Percentiles rank a stretch among this genome's conserved stretches.
These are phyloP conservation scores for Cyberlindnera maclurae DNA, from an alignment of 805 yeast genomes.

Conservation along the genomic window DNA sequence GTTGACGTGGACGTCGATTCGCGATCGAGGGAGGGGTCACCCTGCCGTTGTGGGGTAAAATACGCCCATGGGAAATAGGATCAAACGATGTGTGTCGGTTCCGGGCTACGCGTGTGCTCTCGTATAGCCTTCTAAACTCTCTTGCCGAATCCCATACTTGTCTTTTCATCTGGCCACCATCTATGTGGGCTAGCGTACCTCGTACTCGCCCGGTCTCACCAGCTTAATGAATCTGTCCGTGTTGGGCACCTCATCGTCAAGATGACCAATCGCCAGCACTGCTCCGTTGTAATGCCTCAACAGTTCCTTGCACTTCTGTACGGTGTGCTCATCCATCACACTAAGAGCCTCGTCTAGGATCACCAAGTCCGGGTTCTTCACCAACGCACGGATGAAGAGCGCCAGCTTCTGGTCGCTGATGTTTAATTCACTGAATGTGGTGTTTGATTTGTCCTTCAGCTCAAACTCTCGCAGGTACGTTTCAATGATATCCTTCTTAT, in stretches of 20 bases:
- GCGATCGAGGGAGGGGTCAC: too few relatives aligned
- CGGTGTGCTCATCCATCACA: constrained; percentile 68
- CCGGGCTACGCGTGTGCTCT: too few relatives aligned
- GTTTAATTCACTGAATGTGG: constrained; percentile 44
- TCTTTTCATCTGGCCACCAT: too few relatives aligned
- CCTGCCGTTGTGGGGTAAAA: too few relatives aligned
- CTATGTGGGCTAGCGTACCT: constrained; percentile 23
- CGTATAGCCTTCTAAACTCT: too few relatives aligned
- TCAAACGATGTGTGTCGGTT: too few relatives aligned
- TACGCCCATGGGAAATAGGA: too few relatives aligned
- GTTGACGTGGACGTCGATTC: too few relatives aligned
- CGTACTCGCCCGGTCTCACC: constrained; percentile 30
- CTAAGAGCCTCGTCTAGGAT: constrained; percentile 91
- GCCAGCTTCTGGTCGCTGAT: constrained; percentile 74
- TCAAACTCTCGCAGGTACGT: constrained; percentile 41
- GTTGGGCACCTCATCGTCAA: constrained; percentile 64
- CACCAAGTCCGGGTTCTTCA: constrained; percentile 70
- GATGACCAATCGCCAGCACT: constrained; percentile 75
- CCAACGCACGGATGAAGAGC: constrained; percentile 67
- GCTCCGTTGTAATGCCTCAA: constrained; percentile 57
- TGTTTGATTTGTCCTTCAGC: constrained; percentile 32
- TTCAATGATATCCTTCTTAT: constrained; percentile 33
- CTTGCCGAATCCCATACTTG: too few relatives aligned
- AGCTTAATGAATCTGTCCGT: constrained; percentile 44
- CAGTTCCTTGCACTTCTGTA: constrained; percentile 47